Conservation (phyloP, 345 rosid genomes). For the Carallia pectinifolia region DNA sequence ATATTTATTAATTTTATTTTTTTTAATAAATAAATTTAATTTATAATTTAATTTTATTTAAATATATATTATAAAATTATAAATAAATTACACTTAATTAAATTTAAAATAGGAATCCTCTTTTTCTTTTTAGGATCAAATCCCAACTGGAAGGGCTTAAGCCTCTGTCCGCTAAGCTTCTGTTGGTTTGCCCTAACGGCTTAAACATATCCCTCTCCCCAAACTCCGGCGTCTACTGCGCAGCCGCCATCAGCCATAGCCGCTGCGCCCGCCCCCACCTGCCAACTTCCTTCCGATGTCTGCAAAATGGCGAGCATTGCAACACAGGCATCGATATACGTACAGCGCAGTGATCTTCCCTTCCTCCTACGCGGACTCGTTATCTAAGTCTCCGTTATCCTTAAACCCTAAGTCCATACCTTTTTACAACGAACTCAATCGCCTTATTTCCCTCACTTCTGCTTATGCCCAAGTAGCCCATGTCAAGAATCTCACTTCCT, state of each 20-base stretch:
- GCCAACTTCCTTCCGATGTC: constrained; percentile 46
- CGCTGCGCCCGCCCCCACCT: not conserved
- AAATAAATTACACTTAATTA: no score
- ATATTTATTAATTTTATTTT: no score
- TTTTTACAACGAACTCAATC: constrained; percentile 47
- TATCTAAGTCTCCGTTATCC: constrained; percentile 38
- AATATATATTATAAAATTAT: no score
- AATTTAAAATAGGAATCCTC: no score
- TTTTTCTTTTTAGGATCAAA: no score
- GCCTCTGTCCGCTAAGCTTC: no score
- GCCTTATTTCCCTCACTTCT: constrained; percentile 65
- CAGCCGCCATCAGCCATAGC: not conserved
- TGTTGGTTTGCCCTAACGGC: no score
- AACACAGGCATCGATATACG: constrained; percentile 94
- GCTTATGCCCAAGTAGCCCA: constrained; percentile 70
- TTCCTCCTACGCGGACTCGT: constrained; percentile 40
- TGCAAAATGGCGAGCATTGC: constrained; percentile 94
- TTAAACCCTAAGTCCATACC: constrained; percentile 28
- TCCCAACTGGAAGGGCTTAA: no score
- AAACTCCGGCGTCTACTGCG: no score
- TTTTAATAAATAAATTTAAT: no score
- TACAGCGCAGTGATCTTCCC: constrained; percentile 85
- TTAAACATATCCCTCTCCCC: no score
- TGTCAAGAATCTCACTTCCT: constrained; percentile 58
- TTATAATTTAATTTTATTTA: no score